A percentile compares a stretch with the other conserved stretches of the same genome.
Evolutionary conservation across 495 filamentous ascomycete genomes (phyloP).

Genomic region (Podospora pseudocomata): DNA sequence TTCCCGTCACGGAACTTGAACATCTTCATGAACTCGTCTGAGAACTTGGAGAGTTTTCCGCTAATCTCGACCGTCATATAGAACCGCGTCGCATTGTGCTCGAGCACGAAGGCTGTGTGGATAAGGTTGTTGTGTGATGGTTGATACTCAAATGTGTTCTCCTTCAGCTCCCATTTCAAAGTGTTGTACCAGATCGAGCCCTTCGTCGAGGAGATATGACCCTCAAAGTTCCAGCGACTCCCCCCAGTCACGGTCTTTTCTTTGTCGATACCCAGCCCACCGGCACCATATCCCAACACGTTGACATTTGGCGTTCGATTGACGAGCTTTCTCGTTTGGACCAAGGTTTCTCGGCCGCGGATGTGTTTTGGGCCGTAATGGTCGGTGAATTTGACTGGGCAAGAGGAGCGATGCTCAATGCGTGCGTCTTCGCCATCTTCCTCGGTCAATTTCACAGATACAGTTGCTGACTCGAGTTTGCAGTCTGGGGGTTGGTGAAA

Average conservation of each 20-base stretch:
- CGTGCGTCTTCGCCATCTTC: conserved; percentile 7
- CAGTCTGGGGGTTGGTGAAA: conserved; percentile 31
- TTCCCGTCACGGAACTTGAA: conserved; percentile 21
- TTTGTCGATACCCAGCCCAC: conserved; percentile 18
- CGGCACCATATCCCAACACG: conserved; percentile 16
- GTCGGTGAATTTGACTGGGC: conserved; percentile 22
- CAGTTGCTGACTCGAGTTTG: conserved; percentile 29
- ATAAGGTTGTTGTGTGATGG: conserved; percentile 29
- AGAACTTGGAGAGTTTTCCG: conserved; percentile 19
- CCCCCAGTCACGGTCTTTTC: conserved; percentile 13
- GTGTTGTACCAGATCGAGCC: conserved; percentile 15
- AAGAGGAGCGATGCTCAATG: conserved; percentile 2
- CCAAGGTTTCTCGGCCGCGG: conserved; percentile 8
- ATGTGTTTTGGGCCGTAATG: conserved; percentile 22
- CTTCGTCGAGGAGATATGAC: conserved; percentile 13
- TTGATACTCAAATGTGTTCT: conserved; percentile 29
- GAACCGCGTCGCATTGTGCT: conserved; percentile 34
- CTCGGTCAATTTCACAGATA: conserved; percentile 28
- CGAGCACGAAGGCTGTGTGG: conserved; percentile 35
- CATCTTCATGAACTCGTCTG: conserved; percentile 10
- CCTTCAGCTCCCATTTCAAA: conserved; percentile 32
- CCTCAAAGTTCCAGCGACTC: conserved; percentile 21
- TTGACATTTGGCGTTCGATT: conserved; percentile 14
- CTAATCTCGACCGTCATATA: conserved; percentile 32
- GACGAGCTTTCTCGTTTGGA: conserved; percentile 9